These are phyloP conservation scores for Bifiguratus adelaidae DNA, from an alignment of 192 early-diverging fungal genomes.

Conservation along the genomic window DNA sequence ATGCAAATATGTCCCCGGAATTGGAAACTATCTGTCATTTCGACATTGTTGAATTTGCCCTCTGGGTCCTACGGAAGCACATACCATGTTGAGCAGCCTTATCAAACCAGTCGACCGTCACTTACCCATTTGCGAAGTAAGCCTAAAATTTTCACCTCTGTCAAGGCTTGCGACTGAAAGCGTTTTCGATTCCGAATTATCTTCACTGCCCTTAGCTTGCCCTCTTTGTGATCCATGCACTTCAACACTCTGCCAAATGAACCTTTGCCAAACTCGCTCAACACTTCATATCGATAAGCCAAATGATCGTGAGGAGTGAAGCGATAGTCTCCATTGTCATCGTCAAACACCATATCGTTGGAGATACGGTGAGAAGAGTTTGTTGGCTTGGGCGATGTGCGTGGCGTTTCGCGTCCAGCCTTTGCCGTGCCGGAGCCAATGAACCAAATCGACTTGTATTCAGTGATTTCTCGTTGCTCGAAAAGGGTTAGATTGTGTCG, in stretches of 20 bases:
- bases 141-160: slow-evolving; percentile 92
- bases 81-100: slow-evolving; percentile 1
- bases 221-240: slow-evolving; percentile 89
- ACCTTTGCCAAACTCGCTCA: slow-evolving; percentile 86
- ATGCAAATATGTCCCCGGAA: slow-evolving; percentile 96
- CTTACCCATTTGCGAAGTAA: slow-evolving; percentile 68
- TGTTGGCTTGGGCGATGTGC: background rate
- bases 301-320: slow-evolving; percentile 82
- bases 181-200: slow-evolving; percentile 94
- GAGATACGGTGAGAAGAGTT: slow-evolving; percentile 25
- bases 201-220: slow-evolving; percentile 80
- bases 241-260: slow-evolving; percentile 94
- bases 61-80: slow-evolving; percentile 55
- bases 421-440: slow-evolving; percentile 66
- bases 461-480: slow-evolving; percentile 81
- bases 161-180: slow-evolving; percentile 89
- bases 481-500: slow-evolving; percentile 74
- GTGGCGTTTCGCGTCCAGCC: slow-evolving; percentile 40
- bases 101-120: background rate
- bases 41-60: slow-evolving; percentile 67
- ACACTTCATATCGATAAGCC: slow-evolving; percentile 86
- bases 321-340: slow-evolving; percentile 90
- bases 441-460: slow-evolving; percentile 81
- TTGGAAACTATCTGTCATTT: slow-evolving; percentile 85
- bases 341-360: too few relatives aligned